Evolutionary conservation across 2,329 filamentous ascomycete species (phyloP).

Genomic region (Neofusicoccum kwambonambiense): DNA sequence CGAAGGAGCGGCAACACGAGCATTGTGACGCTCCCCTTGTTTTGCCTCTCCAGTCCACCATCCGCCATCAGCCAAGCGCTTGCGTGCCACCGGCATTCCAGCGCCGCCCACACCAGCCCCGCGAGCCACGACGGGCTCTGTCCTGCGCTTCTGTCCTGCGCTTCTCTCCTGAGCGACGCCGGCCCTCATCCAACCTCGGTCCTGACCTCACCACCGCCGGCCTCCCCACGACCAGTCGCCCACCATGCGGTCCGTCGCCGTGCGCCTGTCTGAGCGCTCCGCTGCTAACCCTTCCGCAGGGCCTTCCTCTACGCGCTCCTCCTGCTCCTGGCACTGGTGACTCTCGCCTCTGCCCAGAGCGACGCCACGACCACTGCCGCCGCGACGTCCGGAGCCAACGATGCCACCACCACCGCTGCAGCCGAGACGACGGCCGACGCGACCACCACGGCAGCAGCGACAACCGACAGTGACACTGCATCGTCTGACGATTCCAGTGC

Average conservation of each 20-base stretch:
- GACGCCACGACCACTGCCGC: slow-evolving; percentile 22
- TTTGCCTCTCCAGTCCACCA: neutral
- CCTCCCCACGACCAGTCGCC: neutral
- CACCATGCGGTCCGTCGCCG: slow-evolving; percentile 14
- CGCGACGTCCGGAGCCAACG: slow-evolving; percentile 20
- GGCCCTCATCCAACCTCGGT: neutral
- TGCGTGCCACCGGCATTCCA: slow-evolving; percentile 3
- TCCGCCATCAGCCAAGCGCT: neutral
- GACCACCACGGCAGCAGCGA: slow-evolving; percentile 17
- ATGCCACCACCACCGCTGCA: slow-evolving; percentile 20
- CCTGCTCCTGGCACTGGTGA: slow-evolving; percentile 20
- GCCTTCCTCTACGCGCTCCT: slow-evolving; percentile 9
- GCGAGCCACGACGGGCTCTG: neutral
- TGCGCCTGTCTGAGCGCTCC: neutral
- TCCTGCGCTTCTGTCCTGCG: neutral
- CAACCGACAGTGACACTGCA: slow-evolving; percentile 16
- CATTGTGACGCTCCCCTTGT: neutral
- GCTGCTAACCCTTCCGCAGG: slow-evolving; percentile 1
- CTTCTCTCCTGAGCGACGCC: neutral
- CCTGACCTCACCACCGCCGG: neutral
- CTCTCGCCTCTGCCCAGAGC: slow-evolving; percentile 20
- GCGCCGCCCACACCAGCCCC: neutral
- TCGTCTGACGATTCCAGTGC: slow-evolving; percentile 25
- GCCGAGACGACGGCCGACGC: slow-evolving; percentile 21
- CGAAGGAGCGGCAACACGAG: slow-evolving; percentile 8